Base-by-base conservation (phyloP, 2,329 filamentous ascomycete species). In the Fusarium miscanthi region DNA sequence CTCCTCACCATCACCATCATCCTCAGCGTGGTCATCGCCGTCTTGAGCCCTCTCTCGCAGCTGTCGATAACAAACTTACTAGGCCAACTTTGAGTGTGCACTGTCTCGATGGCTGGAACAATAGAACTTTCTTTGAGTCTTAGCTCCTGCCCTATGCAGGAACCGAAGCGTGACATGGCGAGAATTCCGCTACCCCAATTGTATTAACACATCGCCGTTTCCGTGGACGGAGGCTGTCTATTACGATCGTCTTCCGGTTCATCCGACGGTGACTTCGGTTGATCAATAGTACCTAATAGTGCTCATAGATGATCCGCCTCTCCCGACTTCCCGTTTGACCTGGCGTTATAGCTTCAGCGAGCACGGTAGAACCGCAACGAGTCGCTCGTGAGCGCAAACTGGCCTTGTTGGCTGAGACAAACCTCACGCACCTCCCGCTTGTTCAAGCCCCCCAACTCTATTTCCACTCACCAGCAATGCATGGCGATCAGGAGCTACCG, bases 371-470 rank as follows among this genome's bases (percentile, higher is more conserved):
- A 35, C 31, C 31, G 46, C 63, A 49, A 33, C 25, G 25, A 13
- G 23, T 27, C 9, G 42, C 10, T 48, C 11, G 31, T 45, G 52
- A 46, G 23, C 46, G 59, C 40, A 66, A 35, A 37, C 51, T 68
- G 25, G 21, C n/a, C 38, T 42, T 58, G 63, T 42, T 58, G 63
- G 42, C 54, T 46, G n/a, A 49, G 21, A 51, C 33, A 43, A 48
- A n/a, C 23, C 12, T 10, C 63, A 69, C 57, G 9, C 66, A 67
- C 59, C 53, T 66, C 33, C 57, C 57, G 59, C 57, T 54, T 66
- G 52, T 51, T 40, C 51, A 54, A 52, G 42, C 48, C 33, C 45
- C 30, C 35, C 16, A 68, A 74, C 63, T 63, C 33, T 69, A 49
- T 48, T 49, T 54, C 38, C 25, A 40, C 31, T 41, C 49, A 53